Evolutionary conservation across 345 rosid species (phyloP), one percentile per base, ranked within the genome.

Genomic region (Gossypium herbaceum): DNA sequence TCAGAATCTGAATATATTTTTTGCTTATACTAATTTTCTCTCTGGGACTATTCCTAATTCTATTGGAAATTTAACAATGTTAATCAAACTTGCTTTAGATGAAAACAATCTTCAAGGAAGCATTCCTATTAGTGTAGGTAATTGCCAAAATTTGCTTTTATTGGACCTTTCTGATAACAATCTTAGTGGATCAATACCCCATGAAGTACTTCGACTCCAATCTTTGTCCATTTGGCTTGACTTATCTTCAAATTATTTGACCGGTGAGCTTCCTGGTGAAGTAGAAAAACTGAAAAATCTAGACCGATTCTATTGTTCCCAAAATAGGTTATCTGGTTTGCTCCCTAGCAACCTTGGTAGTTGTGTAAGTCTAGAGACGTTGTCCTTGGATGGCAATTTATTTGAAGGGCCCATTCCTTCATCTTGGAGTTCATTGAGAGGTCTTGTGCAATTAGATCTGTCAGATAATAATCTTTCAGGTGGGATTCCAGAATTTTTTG

Each of bases 401-500:
- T 73, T 78, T 2, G 15, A 78, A 6, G 77, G 77, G 12, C 3
- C 39, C 0, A 68, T 78, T 34, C 81, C 81, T 22, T 12, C 63
- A 4, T 29, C 55, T 16, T 15, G 41, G 7, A 44, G 27, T 58
- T 57, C 41, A 17, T 4, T 41, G 56, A 73, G 24, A 59, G 81
- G 70, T 4, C 25, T 13, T 51, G 3, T 19, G 9, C 1, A 1
- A 10, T 2, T 68, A 3, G 68, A 68, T 45, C 17, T 55, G 3
- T 79, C 75, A 2, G 2, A 0, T 0, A 74, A 74, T n/a, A 29
- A 74, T 43, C 15, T 81, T 20, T 44, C 75, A 1, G 84, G 85
- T 12, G 48, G 3, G 12, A 52, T 79, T 68, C 80, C 79, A 54
- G 2, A 13, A 57, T 75, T 45, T 45, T 8, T 59, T 24, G 63